Base-by-base conservation (phyloP, 352 stramenopile genomes). In the Phytophthora fragariaefolia region DNA sequence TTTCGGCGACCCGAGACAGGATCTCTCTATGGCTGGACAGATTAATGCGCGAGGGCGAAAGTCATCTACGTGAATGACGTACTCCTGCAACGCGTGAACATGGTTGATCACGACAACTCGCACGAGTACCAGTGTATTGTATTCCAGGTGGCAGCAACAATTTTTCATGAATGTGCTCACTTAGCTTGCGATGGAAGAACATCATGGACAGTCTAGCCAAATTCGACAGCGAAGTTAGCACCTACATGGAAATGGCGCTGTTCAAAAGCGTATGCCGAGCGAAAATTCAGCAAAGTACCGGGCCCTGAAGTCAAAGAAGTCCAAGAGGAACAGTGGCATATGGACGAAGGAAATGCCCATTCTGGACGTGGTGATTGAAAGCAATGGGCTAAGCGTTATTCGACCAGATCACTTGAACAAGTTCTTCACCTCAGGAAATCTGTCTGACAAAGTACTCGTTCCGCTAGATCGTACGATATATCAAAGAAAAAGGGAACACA, bases 101-200 rank as follows among this genome's bases (percentile, higher is more conserved):
- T 18, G 45, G 32, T 51, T 51, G 45, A 51, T 34, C 45, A 51
- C 30, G 45, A 51, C 9, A 12, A 51, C 13, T 51, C 23, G 45
- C 45, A 51, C 45, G 45, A 51, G 22, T 51, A 51, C 45, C 45
- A 51, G 45, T 51, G 45, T 12, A 51, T 51, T 34, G 45, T 32
- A 20, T 51, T 51, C 45, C 12, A 32, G 45, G 45, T 51, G 45
- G 45, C 43, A 22, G 22, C 43, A 51, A 51, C 43, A 22, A 51
- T 51, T 51, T 51, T 51, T 51, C 43, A 34, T 51, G 43, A 51
- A 30, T 51, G 43, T 51, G 43, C 43, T 51, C 43, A 51, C 22
- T 51, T 51, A 22, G 22, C 43, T 32, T 51, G 22, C 43, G 43
- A 32, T 51, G 43, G 43, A 3, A 51, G 32, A 51, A 51, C 13